phyloP scores from a whole-genome alignment of 805 yeast species.

The Myxozyma vanderwaltii region DNA sequence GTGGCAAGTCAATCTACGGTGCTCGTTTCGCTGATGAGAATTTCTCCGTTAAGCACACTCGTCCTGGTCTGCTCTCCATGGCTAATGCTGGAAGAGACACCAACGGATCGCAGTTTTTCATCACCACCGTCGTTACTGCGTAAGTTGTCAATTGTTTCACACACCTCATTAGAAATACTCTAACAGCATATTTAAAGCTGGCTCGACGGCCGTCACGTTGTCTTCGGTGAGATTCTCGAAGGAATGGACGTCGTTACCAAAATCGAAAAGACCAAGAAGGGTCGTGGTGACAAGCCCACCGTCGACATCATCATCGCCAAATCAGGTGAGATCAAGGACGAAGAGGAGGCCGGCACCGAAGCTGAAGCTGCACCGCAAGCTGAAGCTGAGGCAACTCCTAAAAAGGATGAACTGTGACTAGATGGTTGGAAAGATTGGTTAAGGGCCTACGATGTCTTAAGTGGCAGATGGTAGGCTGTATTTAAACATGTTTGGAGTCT shows the following conservation, averaged over 20 bases:
- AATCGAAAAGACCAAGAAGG: constrained; percentile 64
- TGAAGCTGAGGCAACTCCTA: constrained; percentile 32
- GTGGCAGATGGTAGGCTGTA: constrained; percentile 16
- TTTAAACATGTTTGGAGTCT: neutral
- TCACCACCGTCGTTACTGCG: constrained; percentile 84
- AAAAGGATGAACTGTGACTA: constrained; percentile 39
- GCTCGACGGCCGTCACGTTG: constrained; percentile 94
- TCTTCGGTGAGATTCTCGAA: constrained; percentile 84
- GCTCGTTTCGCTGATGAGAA: constrained; percentile 74
- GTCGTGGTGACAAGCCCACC: constrained; percentile 74
- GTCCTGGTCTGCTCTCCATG: constrained; percentile 73
- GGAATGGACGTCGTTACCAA: constrained; percentile 84
- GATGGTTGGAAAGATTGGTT: constrained; percentile 20
- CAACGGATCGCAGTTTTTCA: constrained; percentile 93
- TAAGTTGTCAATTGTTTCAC: neutral
- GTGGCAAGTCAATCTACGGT: constrained; percentile 71
- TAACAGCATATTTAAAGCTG: constrained; percentile 47
- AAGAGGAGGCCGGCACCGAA: no score
- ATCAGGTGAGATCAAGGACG: constrained; percentile 34
- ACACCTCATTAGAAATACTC: no score
- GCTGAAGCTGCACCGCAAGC: constrained; percentile 24
- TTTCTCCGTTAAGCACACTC: constrained; percentile 50
- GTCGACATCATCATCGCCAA: constrained; percentile 55
- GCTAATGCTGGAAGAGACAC: constrained; percentile 71
- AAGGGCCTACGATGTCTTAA: constrained; percentile 10